Evolutionary conservation across 208 protist species (phyloP), one percentile per base, ranked within the genome.

Genomic region (Crithidia bombi): DNA sequence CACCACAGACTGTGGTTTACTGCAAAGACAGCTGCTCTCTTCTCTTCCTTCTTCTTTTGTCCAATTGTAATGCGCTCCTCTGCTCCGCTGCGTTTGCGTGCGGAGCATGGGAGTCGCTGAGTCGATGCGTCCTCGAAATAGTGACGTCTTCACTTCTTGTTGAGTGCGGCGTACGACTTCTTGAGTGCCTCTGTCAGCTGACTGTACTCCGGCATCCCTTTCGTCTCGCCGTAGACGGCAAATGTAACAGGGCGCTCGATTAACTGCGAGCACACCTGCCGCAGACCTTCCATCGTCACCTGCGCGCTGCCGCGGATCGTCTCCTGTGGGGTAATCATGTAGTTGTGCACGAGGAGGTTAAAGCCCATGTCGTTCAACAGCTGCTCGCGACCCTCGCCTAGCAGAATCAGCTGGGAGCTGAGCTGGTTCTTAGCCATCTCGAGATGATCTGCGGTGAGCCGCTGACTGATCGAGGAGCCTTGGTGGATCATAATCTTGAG

Each of bases 361-460:
- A 92, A 91, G 38, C 91, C 93, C 89, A 94, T 94, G 58, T 97
- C 91, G n/a, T 81, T 90, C 39, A 97, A 62, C 51, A 93, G 71
- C 69, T 93, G 86, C 69, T 91, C 90, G 5, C 90, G 76, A 10
- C 80, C 87, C 55, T 97, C 93, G 10, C 88, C 88, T 32, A 94
- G 82, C 2, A 96, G 72, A 39, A 97, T 89, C 2, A 95, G 75
- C 82, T 96, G 90, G 32, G 89, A 94, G 56, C 82, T 73, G 3
- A 95, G 69, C 68, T 96, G 90, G 58, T 96, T 97, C 73, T 91
- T 91, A 17, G 93, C 93, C 91, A 96, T 97, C 57, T 89, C 79
- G 10, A 96, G 68, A 67, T 96, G 86, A 28, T 63, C 39, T n/a
- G 81, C 75, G 19, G 78, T 91, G 46, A 97, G 73, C 3, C 89